Percentiles rank a stretch among this genome's conserved stretches.
These are phyloP conservation scores for Ogataea chonburiensis DNA, from an alignment of 805 yeast species.

Conservation along the genomic window DNA sequence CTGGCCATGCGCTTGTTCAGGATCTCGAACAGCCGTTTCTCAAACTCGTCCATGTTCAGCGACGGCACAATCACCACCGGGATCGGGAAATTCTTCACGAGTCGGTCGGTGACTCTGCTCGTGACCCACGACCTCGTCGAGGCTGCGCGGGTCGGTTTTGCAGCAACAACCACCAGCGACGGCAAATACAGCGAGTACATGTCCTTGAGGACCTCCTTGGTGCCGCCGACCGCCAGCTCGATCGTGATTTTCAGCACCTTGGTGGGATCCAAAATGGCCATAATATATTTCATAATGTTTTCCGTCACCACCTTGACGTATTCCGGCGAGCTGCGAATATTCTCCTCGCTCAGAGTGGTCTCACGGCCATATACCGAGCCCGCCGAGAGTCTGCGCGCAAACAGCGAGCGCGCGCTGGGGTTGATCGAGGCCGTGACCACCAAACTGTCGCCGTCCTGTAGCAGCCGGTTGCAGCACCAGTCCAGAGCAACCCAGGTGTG, in stretches of 20 bases:
- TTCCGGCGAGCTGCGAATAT: slow-evolving; percentile 45
- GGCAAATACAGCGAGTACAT: slow-evolving; percentile 64
- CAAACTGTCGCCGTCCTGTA: slow-evolving; percentile 65
- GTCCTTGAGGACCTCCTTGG: slow-evolving; percentile 56
- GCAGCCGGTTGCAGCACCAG: slow-evolving; percentile 55
- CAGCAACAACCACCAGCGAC: slow-evolving; percentile 52
- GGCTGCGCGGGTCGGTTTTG: slow-evolving; percentile 48
- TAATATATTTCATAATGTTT: slow-evolving; percentile 52
- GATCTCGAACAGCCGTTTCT: slow-evolving; percentile 39
- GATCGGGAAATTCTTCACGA: slow-evolving; percentile 61
- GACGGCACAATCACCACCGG: slow-evolving; percentile 72
- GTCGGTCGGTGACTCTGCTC: slow-evolving; percentile 59
- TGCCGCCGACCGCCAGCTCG: slow-evolving; percentile 59
- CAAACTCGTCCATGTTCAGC: slow-evolving; percentile 53
- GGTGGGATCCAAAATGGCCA: slow-evolving; percentile 45
- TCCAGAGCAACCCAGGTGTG: slow-evolving; percentile 86
- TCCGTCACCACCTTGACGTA: slow-evolving; percentile 44
- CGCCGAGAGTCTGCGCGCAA: slow-evolving; percentile 24
- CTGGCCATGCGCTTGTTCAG: slow-evolving; percentile 26
- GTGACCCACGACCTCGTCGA: slow-evolving; percentile 61
- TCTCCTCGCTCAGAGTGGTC: slow-evolving; percentile 29
- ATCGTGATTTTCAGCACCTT: slow-evolving; percentile 51
- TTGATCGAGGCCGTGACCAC: slow-evolving; percentile 57
- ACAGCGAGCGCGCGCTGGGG: slow-evolving; percentile 27
- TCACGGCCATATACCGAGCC: slow-evolving; percentile 10